phyloP scores from a whole-genome alignment of 2,329 filamentous ascomycete genomes.

The Alternaria rosae region DNA sequence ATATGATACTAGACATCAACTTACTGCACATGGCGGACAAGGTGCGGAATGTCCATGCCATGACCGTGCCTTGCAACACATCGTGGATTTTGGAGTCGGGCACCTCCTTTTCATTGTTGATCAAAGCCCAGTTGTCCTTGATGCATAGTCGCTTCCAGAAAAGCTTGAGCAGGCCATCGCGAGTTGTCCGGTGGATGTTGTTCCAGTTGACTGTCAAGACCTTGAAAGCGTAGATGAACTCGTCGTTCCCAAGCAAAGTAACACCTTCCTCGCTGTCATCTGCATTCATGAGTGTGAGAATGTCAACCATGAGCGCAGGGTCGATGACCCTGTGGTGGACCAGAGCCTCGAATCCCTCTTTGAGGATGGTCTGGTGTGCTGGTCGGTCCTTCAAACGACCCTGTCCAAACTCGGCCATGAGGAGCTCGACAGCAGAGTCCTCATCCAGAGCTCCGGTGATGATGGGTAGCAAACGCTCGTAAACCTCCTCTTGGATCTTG shows the following conservation, averaged over 20 bases:
- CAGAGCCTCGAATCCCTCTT: slow-evolving; percentile 72
- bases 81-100: slow-evolving; percentile 72
- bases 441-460: slow-evolving; percentile 79
- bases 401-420: slow-evolving; percentile 71
- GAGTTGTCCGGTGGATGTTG: slow-evolving; percentile 54
- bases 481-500: slow-evolving; percentile 80
- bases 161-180: slow-evolving; percentile 62
- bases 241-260: slow-evolving; percentile 58
- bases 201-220: slow-evolving; percentile 62
- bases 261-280: slow-evolving; percentile 48
- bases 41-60: slow-evolving; percentile 71
- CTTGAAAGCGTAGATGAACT: slow-evolving; percentile 78
- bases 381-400: slow-evolving; percentile 63
- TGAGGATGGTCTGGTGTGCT: slow-evolving; percentile 75
- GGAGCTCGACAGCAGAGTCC: slow-evolving; percentile 77
- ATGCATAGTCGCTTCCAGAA: slow-evolving; percentile 91
- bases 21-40: slow-evolving; percentile 70
- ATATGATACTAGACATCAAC: slow-evolving; percentile 11
- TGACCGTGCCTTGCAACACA: slow-evolving; percentile 66
- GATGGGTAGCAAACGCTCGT: slow-evolving; percentile 72
- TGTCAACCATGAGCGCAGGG: slow-evolving; percentile 68
- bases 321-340: slow-evolving; percentile 74
- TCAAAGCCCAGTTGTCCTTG: slow-evolving; percentile 81
- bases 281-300: slow-evolving; percentile 80
- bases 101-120: slow-evolving; percentile 80